A percentile compares a stretch with the other conserved stretches of the same genome.
Evolutionary conservation across 1,139 yeast genomes (phyloP).

Genomic region (Barnettozyma hawaiiensis): DNA sequence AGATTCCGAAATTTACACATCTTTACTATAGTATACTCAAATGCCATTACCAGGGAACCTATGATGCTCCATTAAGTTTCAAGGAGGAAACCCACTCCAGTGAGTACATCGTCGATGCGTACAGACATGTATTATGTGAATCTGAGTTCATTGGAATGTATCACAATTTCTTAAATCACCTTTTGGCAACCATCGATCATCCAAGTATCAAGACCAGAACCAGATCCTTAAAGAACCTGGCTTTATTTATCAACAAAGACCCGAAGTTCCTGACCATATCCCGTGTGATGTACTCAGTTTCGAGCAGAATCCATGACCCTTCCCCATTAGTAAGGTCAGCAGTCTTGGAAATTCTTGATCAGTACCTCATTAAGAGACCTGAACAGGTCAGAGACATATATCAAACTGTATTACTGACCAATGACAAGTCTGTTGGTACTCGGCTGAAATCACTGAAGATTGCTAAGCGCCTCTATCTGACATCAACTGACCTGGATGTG

Average conservation of each 20-base stretch:
- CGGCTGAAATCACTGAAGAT: conserved; percentile 57
- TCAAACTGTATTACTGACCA: conserved; percentile 30
- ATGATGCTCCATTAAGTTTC: background rate
- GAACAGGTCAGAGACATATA: conserved; percentile 44
- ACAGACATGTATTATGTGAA: conserved; percentile 7
- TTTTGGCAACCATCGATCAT: conserved; percentile 45
- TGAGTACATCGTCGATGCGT: background rate
- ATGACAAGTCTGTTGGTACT: conserved; percentile 60
- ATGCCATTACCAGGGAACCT: background rate
- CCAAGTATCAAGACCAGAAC: conserved; percentile 56
- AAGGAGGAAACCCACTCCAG: background rate
- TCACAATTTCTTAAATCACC: conserved; percentile 46
- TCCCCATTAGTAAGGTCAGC: conserved; percentile 77
- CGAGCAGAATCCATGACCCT: conserved; percentile 47
- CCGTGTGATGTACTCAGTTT: conserved; percentile 47
- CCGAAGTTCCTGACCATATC: conserved; percentile 44
- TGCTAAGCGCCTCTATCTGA: conserved; percentile 43
- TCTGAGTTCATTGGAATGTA: conserved; percentile 32
- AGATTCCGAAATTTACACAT: background rate
- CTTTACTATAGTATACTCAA: background rate
- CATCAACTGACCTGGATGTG: conserved; percentile 30
- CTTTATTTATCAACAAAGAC: conserved; percentile 46
- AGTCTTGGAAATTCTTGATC: conserved; percentile 58
- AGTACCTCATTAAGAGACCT: conserved; percentile 42
- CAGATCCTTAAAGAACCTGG: conserved; percentile 56